Base-by-base conservation (phyloP, 2,329 filamentous ascomycete species). In the Nemania sp. region DNA sequence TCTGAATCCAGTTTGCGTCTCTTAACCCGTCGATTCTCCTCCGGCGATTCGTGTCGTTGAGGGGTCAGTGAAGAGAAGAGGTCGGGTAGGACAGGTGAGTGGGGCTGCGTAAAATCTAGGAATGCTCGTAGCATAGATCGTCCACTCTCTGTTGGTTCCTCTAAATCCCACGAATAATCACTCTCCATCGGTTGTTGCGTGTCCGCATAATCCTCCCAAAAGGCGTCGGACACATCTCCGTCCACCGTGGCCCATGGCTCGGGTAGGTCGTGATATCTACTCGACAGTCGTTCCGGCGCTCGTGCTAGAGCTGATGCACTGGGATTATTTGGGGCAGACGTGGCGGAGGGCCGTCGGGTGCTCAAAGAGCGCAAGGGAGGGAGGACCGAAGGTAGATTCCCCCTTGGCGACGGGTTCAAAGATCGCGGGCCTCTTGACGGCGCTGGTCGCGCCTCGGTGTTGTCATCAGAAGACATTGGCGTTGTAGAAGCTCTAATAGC, bases 1-100 rank as follows among this genome's bases (percentile, higher is more conserved):
- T 92, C 90, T 1, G 87, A 84, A 73, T 93, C 91, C 43, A 93
- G 79, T 78, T 92, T 93, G 70, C 91, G 87, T 53, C 92, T 87
- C 79, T 94, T 94, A 56, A 81, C 81, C 65, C 87, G 83, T 63
- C 88, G 86, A 72, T 71, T 75, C 18, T 79, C 77, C 54, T 79
- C 77, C 3, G 55, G 66, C 10, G 72, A 63, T 57, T 77, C 77
- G 35, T 75, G 72, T 22, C 69, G 62, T 51, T 71, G 73, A 27
- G 73, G 66, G 24, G 72, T 70, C 18, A 72, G 70, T 11, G 75
- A 74, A 20, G 74, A 71, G 52, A 78, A 75, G 22, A 76, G 67
- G 5, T 78, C 73, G 4, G 75, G 72, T 41, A 75, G 71, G 3
- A 70, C 43, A 59, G 72, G 67, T 27, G 64, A 57, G 10, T 71